phyloP scores from a whole-genome alignment of 768 basidiomycete species.

The Amanita jacksonii region DNA sequence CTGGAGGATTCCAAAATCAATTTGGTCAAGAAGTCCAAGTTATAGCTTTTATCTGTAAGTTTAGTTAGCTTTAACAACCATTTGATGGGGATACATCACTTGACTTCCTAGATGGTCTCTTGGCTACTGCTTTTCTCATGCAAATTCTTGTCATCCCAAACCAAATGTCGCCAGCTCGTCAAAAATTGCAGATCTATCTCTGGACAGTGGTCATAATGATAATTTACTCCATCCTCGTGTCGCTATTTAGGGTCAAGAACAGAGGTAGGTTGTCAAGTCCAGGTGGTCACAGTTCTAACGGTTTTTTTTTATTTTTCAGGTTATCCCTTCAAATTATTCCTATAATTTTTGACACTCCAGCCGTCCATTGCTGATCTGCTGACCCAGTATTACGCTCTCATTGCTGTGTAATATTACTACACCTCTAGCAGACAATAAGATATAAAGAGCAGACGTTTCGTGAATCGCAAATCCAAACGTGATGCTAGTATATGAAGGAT shows the following conservation, averaged over 20 bases:
- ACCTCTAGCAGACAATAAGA: slow-evolving; percentile 5
- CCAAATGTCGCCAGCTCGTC: slow-evolving; percentile 59
- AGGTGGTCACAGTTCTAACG: neutral
- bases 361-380: neutral
- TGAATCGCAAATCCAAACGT: slow-evolving; percentile 9
- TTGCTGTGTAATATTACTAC: neutral
- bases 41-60: slow-evolving; percentile 77
- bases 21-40: slow-evolving; percentile 91
- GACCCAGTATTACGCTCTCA: neutral
- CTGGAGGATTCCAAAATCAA: slow-evolving; percentile 82
- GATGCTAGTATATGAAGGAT: slow-evolving; percentile 5
- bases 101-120: slow-evolving; percentile 62
- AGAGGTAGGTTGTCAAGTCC: slow-evolving; percentile 41
- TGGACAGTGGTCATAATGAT: slow-evolving; percentile 79
- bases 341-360: slow-evolving; percentile 29
- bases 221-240: slow-evolving; percentile 79
- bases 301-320: slow-evolving; percentile 38
- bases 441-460: slow-evolving; percentile 4
- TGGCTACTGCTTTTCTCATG: slow-evolving; percentile 73
- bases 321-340: slow-evolving; percentile 73
- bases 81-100: neutral
- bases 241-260: slow-evolving; percentile 88
- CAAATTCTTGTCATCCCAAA: slow-evolving; percentile 75
- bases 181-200: slow-evolving; percentile 81
- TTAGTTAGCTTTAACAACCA: neutral